phyloP scores from a whole-genome alignment of 176 grass and related monocot genomes.

The Chloris gayana region DNA sequence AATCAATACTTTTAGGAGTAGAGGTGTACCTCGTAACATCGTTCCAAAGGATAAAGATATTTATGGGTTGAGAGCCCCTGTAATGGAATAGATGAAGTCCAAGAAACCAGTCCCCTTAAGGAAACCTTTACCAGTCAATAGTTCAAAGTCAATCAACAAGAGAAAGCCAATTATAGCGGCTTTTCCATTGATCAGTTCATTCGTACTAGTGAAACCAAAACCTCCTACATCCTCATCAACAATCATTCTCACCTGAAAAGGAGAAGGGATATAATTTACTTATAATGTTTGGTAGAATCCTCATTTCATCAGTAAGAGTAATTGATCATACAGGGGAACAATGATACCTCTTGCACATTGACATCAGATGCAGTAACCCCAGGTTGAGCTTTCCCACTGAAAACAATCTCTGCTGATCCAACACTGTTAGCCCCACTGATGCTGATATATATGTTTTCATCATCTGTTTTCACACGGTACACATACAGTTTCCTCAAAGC shows the following conservation, averaged over 20 bases:
- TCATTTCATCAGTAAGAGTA: not conserved
- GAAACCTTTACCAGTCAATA: slow-evolving; percentile 95
- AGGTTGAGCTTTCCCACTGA: slow-evolving; percentile 87
- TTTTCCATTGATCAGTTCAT: slow-evolving; percentile 92
- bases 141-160: slow-evolving; percentile 92
- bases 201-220: slow-evolving; percentile 77
- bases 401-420: slow-evolving; percentile 89
- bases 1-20: slow-evolving; percentile 32
- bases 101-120: slow-evolving; percentile 97
- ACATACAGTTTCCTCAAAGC: slow-evolving; percentile 76
- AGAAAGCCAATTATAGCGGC: slow-evolving; percentile 94
- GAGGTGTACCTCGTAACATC: slow-evolving; percentile 32
- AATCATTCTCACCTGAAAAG: slow-evolving; percentile 88
- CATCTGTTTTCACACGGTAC: slow-evolving; percentile 73
- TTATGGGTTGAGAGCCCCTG: slow-evolving; percentile 63
- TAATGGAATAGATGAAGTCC: slow-evolving; percentile 91
- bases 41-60: slow-evolving; percentile 35
- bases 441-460: slow-evolving; percentile 87
- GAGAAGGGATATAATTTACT: not conserved
- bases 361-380: slow-evolving; percentile 89
- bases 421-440: slow-evolving; percentile 48
- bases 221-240: slow-evolving; percentile 83
- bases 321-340: not conserved
- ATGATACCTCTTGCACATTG: slow-evolving; percentile 87
- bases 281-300: not conserved